A percentile compares a stretch with the other conserved stretches of the same genome.
Evolutionary conservation across 2,329 filamentous ascomycete species (phyloP).

Genomic region (Aspergillus ochraceus): DNA sequence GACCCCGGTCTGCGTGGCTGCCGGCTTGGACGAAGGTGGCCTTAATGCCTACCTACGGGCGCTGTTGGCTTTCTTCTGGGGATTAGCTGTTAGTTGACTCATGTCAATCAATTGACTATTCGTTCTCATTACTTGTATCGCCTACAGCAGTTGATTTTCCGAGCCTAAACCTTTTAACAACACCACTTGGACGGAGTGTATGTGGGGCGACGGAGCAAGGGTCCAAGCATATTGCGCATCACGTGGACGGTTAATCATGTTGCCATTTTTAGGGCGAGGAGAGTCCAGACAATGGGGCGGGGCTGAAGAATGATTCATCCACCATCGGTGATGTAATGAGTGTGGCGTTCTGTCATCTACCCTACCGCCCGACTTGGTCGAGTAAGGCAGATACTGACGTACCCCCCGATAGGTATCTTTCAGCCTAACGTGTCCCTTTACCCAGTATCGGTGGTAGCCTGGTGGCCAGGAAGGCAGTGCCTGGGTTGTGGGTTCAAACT

Average conservation of each 20-base stretch:
- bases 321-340: background rate
- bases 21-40: too few relatives aligned
- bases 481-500: background rate
- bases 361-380: background rate
- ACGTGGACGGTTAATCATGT: background rate
- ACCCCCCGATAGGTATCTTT: background rate
- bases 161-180: too few relatives aligned
- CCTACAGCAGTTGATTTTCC: too few relatives aligned
- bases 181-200: too few relatives aligned
- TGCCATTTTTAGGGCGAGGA: background rate
- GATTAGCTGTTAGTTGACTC: too few relatives aligned
- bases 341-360: background rate
- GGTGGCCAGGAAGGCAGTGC: background rate
- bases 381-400: background rate
- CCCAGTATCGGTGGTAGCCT: background rate
- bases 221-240: background rate
- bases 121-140: too few relatives aligned
- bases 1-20: too few relatives aligned
- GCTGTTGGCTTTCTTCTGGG: too few relatives aligned
- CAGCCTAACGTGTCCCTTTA: background rate
- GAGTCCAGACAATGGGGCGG: background rate
- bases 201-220: background rate
- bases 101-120: too few relatives aligned
- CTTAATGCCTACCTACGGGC: too few relatives aligned
- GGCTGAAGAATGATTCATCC: background rate